A percentile compares a stretch with the other conserved stretches of the same genome.
These are phyloP conservation scores for Sphaceloma murrayae DNA, from an alignment of 2,329 filamentous ascomycete species.

Conservation along the genomic window DNA sequence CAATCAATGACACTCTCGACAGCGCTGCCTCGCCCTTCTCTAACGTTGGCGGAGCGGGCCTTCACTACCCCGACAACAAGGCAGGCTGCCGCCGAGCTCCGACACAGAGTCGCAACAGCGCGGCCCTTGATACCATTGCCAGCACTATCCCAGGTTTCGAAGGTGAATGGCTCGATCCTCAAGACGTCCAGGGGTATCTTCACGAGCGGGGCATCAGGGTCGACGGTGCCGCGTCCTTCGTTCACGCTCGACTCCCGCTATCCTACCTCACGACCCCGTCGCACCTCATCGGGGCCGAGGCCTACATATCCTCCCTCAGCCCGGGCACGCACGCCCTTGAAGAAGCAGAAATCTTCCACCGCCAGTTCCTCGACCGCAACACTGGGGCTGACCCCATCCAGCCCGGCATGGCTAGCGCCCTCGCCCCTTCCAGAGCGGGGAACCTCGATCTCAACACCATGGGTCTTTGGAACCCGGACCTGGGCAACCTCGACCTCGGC, in stretches of 20 bases:
- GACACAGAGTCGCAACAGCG: constrained; percentile 17
- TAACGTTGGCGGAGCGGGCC: constrained; percentile 58
- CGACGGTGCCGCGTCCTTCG: constrained; percentile 50
- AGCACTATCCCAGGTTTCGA: constrained; percentile 51
- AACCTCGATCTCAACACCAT: constrained; percentile 12
- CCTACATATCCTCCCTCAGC: constrained; percentile 5
- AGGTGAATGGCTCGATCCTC: constrained; percentile 66
- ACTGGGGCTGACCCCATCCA: background rate
- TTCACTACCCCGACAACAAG: constrained; percentile 42
- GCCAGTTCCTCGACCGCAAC: constrained; percentile 8
- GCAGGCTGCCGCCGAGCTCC: constrained; percentile 5
- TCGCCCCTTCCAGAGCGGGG: background rate
- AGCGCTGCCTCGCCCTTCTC: constrained; percentile 47
- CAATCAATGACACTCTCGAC: constrained; percentile 41
- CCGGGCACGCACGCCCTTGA: constrained; percentile 17
- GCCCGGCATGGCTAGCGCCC: no score
- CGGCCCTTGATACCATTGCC: constrained; percentile 33
- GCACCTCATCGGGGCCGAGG: constrained; percentile 6
- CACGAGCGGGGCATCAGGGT: constrained; percentile 54
- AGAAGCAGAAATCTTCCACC: constrained; percentile 17
- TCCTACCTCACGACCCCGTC: constrained; percentile 6
- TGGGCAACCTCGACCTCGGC: constrained; percentile 12
- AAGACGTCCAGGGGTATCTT: constrained; percentile 69
- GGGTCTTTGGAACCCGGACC: constrained; percentile 10
- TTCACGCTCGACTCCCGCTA: constrained; percentile 48